Evolutionary conservation across 2,329 filamentous ascomycete species (phyloP).

Genomic region (Periglandula ipomoeae): DNA sequence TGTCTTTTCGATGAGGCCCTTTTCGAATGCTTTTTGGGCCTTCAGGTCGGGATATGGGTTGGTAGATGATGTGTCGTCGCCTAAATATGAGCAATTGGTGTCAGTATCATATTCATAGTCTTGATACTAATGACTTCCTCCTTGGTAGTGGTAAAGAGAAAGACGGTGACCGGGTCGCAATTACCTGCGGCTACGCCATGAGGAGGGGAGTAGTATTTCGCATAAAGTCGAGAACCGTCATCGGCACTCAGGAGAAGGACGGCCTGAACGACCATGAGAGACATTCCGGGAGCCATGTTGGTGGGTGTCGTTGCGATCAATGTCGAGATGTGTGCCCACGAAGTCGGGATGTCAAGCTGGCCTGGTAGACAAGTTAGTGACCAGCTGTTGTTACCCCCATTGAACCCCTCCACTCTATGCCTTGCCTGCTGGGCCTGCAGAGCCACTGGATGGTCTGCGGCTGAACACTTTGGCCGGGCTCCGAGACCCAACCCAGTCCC

Average conservation of each 20-base stretch:
- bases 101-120: neutral
- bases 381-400: conserved; percentile 1
- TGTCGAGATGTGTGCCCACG: conserved; percentile 2
- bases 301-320: conserved; percentile 5
- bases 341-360: neutral
- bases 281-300: conserved; percentile 64
- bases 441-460: neutral
- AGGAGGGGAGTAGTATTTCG: conserved; percentile 77
- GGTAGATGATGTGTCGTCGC: conserved; percentile 38
- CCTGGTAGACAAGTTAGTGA: neutral
- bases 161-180: neutral
- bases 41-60: conserved; percentile 84
- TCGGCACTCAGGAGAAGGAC: conserved; percentile 73
- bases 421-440: neutral
- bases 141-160: neutral
- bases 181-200: conserved; percentile 36
- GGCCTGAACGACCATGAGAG: conserved; percentile 67
- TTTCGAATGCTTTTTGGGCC: conserved; percentile 94
- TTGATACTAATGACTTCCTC: neutral
- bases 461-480: conserved; percentile 4
- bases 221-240: conserved; percentile 83
- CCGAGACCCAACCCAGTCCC: no score
- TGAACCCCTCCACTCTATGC: neutral
- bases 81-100: conserved; percentile 6
- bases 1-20: conserved; percentile 90